phyloP scores from a whole-genome alignment of 2,329 filamentous ascomycete species.

The Calcarisporium arbuscula region DNA sequence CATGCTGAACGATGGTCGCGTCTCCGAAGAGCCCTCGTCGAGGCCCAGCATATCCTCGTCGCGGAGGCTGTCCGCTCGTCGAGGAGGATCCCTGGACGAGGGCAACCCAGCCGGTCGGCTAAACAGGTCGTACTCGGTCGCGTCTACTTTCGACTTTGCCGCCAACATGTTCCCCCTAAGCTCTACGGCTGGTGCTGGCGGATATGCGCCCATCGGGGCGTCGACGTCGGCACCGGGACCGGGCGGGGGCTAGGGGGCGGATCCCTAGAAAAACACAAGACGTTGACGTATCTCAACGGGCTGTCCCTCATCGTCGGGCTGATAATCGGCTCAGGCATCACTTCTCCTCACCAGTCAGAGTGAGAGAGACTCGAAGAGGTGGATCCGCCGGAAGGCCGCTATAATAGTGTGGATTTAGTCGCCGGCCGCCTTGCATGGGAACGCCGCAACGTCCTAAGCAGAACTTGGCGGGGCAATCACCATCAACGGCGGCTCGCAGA shows the following conservation, averaged over 20 bases:
- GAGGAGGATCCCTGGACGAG: constrained; percentile 67
- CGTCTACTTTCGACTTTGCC: constrained; percentile 93
- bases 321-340: constrained; percentile 93
- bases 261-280: constrained; percentile 93
- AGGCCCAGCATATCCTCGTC: constrained; percentile 89
- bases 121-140: constrained; percentile 75
- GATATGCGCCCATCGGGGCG: constrained; percentile 81
- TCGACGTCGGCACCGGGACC: constrained; percentile 50
- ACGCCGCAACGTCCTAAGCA: constrained; percentile 88
- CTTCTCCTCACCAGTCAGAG: constrained; percentile 91
- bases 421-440: constrained; percentile 95
- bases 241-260: constrained; percentile 55
- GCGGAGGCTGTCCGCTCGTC: constrained; percentile 72
- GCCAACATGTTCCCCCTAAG: constrained; percentile 87
- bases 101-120: constrained; percentile 45
- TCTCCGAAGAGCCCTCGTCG: constrained; percentile 62
- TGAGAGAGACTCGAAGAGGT: constrained; percentile 83
- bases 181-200: constrained; percentile 62
- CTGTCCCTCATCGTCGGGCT: constrained; percentile 84
- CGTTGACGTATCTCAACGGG: constrained; percentile 88
- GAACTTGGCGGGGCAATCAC: constrained; percentile 95
- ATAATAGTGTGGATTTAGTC: constrained; percentile 86
- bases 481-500: constrained; percentile 87
- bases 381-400: constrained; percentile 85
- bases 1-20: constrained; percentile 43